phyloP scores from a whole-genome alignment of 164 flowering plant genomes.

The Nymphaea thermarum region DNA sequence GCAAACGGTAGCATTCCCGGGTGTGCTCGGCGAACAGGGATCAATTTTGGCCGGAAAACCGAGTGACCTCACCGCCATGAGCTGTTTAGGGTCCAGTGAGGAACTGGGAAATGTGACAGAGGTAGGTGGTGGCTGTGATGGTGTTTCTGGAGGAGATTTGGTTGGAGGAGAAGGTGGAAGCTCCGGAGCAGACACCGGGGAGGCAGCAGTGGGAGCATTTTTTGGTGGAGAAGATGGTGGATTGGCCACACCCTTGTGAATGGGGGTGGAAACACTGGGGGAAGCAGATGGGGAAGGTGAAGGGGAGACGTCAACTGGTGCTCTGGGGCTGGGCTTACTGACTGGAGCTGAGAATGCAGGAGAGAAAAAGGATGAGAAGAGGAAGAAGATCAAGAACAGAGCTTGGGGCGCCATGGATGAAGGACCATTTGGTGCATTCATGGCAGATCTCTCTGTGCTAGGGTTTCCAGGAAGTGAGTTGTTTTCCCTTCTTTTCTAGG shows the following conservation, averaged over 20 bases:
- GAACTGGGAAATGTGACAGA: constrained; percentile 5
- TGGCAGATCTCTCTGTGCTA: not conserved
- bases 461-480: too few species aligned
- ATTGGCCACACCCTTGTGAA: constrained; percentile 1
- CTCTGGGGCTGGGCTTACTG: not conserved
- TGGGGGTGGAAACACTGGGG: not conserved
- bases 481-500: too few species aligned
- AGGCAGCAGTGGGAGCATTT: not conserved
- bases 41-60: constrained; percentile 58
- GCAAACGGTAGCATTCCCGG: constrained; percentile 46
- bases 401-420: not conserved
- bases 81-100: constrained; percentile 77
- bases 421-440: not conserved
- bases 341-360: not conserved
- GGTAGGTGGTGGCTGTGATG: not conserved
- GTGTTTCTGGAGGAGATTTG: too few species aligned
- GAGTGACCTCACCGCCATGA: constrained; percentile 74
- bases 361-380: not conserved
- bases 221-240: constrained; percentile 8
- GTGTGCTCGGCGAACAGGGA: constrained; percentile 54
- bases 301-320: not conserved
- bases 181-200: constrained; percentile 7
- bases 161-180: constrained; percentile 9
- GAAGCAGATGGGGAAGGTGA: constrained; percentile 5
- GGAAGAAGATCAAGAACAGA: not conserved